phyloP scores from a whole-genome alignment of 306 rosid species.

The Pterocarpus macrocarpus region DNA sequence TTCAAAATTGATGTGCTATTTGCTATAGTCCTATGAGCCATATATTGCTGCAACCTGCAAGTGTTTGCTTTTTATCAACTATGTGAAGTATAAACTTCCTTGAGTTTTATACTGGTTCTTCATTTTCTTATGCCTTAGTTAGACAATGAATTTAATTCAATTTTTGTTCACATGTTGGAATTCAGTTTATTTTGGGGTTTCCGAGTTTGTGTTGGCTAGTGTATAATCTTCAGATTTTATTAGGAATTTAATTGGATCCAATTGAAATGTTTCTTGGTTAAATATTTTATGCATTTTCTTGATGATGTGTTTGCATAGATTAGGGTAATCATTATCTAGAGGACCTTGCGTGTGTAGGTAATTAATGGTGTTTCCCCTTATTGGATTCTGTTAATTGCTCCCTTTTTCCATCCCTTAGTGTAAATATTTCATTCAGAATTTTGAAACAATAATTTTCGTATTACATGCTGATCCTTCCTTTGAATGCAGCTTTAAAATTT shows the following conservation, averaged over 20 bases:
- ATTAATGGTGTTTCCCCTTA: neutral
- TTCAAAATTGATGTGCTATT: neutral
- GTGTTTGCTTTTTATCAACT: neutral
- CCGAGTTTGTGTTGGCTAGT: neutral
- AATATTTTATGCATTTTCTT: slow-evolving; percentile 24
- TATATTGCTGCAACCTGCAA: neutral
- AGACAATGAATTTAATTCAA: neutral
- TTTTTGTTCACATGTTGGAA: neutral
- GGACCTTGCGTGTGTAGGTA: neutral
- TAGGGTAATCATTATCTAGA: neutral
- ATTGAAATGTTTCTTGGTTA: slow-evolving; percentile 21
- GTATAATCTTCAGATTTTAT: slow-evolving; percentile 24
- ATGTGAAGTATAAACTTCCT: neutral
- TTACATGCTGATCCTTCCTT: slow-evolving; percentile 34
- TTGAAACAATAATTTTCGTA: slow-evolving; percentile 27
- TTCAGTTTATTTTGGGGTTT: neutral
- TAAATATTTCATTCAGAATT: slow-evolving; percentile 10
- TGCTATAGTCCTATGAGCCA: neutral
- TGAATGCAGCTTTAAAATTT: slow-evolving; percentile 55
- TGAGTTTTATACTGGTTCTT: neutral
- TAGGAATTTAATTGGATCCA: neutral
- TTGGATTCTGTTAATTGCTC: slow-evolving; percentile 6
- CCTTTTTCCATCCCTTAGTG: neutral
- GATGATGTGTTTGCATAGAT: slow-evolving; percentile 7
- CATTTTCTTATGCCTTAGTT: neutral